Evolutionary conservation across 352 stramenopile genomes (phyloP).

Genomic region (Phytopythium vexans): DNA sequence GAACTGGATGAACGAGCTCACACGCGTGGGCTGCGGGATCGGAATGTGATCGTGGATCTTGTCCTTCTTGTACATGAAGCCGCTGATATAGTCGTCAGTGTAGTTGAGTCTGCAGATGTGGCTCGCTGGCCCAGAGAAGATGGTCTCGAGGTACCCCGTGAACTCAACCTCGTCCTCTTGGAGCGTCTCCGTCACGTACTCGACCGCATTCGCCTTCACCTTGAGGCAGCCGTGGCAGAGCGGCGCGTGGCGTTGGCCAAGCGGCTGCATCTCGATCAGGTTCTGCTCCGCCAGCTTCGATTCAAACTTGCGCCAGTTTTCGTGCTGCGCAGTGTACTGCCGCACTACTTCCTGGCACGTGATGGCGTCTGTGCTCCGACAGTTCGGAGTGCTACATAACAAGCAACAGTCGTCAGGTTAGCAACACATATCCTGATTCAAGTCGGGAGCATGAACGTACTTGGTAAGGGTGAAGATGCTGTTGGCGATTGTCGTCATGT

Average conservation of each 20-base stretch:
- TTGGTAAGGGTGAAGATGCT: slow-evolving; percentile 87
- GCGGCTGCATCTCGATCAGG: slow-evolving; percentile 71
- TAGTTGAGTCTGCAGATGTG: slow-evolving; percentile 85
- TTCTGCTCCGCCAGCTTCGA: slow-evolving; percentile 75
- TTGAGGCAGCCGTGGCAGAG: slow-evolving; percentile 79
- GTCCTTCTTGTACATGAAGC: slow-evolving; percentile 90
- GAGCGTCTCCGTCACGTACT: slow-evolving; percentile 74
- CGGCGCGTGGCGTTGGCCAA: slow-evolving; percentile 78
- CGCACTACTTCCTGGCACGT: slow-evolving; percentile 81
- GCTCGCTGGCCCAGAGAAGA: slow-evolving; percentile 76
- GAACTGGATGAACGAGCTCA: slow-evolving; percentile 88
- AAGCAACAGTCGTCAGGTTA: background rate
- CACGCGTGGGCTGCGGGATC: slow-evolving; percentile 78
- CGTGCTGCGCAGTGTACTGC: slow-evolving; percentile 65
- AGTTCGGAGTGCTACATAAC: slow-evolving; percentile 57
- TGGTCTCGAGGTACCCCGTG: slow-evolving; percentile 77
- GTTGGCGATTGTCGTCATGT: slow-evolving; percentile 88
- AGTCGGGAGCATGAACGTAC: slow-evolving; percentile 27
- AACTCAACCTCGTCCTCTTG: slow-evolving; percentile 60
- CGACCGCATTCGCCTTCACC: slow-evolving; percentile 72
- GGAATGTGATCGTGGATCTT: slow-evolving; percentile 89
- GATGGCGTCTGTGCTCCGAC: slow-evolving; percentile 44
- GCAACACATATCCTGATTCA: slow-evolving; percentile 3
- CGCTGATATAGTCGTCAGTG: slow-evolving; percentile 83
- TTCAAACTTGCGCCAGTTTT: slow-evolving; percentile 77